phyloP scores from a whole-genome alignment of 305 asterid species.

The Fraxinus velutina region DNA sequence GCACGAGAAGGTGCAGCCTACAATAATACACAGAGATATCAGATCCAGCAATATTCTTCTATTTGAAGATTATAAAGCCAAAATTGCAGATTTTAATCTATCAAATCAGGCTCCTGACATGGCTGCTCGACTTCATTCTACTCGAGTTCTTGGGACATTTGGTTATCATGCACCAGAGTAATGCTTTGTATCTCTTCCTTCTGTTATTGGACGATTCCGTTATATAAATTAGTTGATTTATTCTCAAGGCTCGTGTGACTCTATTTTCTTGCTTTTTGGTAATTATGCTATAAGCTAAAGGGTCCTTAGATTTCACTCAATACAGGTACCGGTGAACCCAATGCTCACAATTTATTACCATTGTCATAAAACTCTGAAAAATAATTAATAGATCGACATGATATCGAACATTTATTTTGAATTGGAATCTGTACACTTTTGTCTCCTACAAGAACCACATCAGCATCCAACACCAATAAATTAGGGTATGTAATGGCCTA shows the following conservation, averaged over 20 bases:
- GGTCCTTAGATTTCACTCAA: not conserved
- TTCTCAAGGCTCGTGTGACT: not conserved
- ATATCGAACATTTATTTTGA: not conserved
- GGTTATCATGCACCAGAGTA: constrained; percentile 72
- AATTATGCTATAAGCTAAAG: not conserved
- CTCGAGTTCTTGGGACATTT: constrained; percentile 84
- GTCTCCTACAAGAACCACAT: not conserved
- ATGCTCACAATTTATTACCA: not conserved
- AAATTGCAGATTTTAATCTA: constrained; percentile 84
- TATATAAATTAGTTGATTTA: not conserved
- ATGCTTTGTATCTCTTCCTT: not conserved
- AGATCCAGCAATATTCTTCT: constrained; percentile 52
- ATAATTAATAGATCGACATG: not conserved
- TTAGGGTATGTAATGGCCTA: not conserved
- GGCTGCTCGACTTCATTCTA: constrained; percentile 96
- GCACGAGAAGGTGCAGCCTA: constrained; percentile 86
- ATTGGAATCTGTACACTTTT: not conserved
- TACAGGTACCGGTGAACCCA: not conserved
- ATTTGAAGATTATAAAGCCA: constrained; percentile 81
- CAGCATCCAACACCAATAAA: not conserved
- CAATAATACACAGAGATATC: constrained; percentile 75
- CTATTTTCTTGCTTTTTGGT: not conserved
- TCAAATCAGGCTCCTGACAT: constrained; percentile 96
- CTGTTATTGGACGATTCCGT: not conserved
- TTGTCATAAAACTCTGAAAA: not conserved